phyloP scores from a whole-genome alignment of 2,329 filamentous ascomycete genomes.

The Dactylellina haptotyla region DNA sequence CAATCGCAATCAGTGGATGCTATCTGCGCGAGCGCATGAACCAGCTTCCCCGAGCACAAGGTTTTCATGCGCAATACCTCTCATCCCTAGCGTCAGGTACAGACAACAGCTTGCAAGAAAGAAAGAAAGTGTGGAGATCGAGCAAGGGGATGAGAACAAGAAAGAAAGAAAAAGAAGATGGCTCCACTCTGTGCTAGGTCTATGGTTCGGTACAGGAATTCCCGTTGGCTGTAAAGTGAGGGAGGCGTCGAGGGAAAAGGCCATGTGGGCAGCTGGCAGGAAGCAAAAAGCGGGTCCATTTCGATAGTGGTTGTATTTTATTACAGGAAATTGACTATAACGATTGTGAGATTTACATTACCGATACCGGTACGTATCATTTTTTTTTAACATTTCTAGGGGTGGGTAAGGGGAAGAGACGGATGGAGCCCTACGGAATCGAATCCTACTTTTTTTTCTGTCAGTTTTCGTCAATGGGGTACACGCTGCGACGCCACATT shows the following conservation, averaged over 20 bases:
- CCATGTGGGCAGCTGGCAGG: conserved; percentile 8
- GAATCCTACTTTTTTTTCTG: neutral
- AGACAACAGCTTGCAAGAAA: neutral
- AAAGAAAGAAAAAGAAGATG: neutral
- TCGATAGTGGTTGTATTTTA: conserved; percentile 6
- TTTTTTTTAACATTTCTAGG: no score
- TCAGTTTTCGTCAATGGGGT: neutral
- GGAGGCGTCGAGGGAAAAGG: conserved; percentile 6
- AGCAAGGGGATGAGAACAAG: no score
- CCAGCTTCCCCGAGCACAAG: neutral
- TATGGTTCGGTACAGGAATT: neutral
- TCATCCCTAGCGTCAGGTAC: neutral
- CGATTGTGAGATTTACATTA: conserved; percentile 13
- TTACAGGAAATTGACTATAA: conserved; percentile 1
- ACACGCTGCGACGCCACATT: neutral
- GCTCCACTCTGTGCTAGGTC: conserved; percentile 1
- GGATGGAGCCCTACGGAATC: neutral
- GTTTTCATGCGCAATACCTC: conserved; percentile 1
- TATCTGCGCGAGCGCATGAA: neutral
- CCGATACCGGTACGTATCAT: conserved; percentile 13
- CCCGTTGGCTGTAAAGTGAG: neutral
- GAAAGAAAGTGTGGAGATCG: neutral
- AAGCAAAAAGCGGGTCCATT: neutral
- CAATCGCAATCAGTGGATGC: neutral
- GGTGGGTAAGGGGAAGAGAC: no score